Base-by-base conservation (phyloP, 495 filamentous ascomycete genomes). In the Tuber melanosporum region DNA sequence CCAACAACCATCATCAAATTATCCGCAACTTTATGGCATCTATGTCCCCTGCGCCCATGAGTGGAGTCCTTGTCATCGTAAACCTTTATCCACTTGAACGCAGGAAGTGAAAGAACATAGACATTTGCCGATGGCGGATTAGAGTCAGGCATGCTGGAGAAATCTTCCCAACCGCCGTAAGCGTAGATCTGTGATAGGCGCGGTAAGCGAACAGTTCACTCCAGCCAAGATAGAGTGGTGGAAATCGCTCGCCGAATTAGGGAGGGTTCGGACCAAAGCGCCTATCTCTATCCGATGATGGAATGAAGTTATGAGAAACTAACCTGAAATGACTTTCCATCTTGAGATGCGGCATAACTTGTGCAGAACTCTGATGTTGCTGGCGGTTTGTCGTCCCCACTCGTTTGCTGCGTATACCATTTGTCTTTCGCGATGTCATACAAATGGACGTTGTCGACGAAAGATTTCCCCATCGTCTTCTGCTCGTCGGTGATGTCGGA, bases 1-100 rank as follows among this genome's bases (percentile, higher is more conserved):
- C 92, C 92, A n/a, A 94, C 83, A 0, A 88, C 87, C 76, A 93
- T 83, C 91, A 94, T 92, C 79, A 92, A 89, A 79, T 93, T 90
- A 4, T 91, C 90, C 77, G 92, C 92, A 1, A 90, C 88, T 83
- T 86, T 90, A 49, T 91, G 84, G 78, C 91, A 93, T 79, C 88
- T 86, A 80, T 93, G 92, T 1, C 87, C 87, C 32, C 86, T 89
- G 47, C 92, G 88, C 17, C 84, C 89, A 74, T 89, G 89, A 17
- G 71, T 79, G 5, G 71, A 69, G 0, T 75, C 85, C 47, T 71
- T 72, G 6, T 91, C 88, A 0, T 82, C 83, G 46, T 87, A 86
- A 19, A 90, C 86, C 79, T 89, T 88, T 49, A 88, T 88, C 92
- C 92, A 95, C n/a, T 85, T 89, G 83, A 95, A 94, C 0, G 91